Base-by-base conservation (phyloP, 1,284 basidiomycete species). In the Puccinia triticina region DNA sequence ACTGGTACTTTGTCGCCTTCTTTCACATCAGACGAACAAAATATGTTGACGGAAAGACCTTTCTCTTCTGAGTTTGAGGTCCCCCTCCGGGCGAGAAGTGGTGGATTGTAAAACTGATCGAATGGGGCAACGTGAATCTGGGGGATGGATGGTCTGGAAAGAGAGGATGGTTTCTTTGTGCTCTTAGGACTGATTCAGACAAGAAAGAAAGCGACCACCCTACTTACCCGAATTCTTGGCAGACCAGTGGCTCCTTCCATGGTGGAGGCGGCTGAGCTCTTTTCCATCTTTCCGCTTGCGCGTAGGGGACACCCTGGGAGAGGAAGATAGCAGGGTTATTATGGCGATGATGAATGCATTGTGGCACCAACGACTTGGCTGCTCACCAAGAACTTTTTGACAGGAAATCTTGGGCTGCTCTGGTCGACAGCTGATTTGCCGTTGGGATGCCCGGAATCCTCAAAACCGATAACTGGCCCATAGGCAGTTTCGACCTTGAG, bases 261-360 rank as follows among this genome's bases (percentile, higher is more conserved):
- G 78, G 57, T 21, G 53, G 43, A 55, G 69, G 69, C 2, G 78
- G 67, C 26, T n/a, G 8, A 2, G 69, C 67, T 73, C 57, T 26
- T 64, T 81, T 72, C 78, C 78, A 81, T 46, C 78, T 50, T 40
- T 59, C 59, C 7, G 78, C 67, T 81, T 81, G 69, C 16, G 50
- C 78, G 48, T 81, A 81, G 48, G 78, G 78, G 21, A 81, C 37
- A 64, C 78, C 78, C 78, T 81, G 21, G 1, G 53, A 21, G 10
- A 53, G 1, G 5, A 55, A 26, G 40, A 16, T 34, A 53, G 26
- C 7, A 55, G 21, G 10, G 3, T 8, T 4, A 23, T 32, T n/a
- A 40, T 29, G 14, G 46, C 16, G 37, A 64, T n/a, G n/a, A 26
- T 12, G 16, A 26, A 77, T 5, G 29, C 23, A 76, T 76, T 43